Evolutionary conservation across 164 flowering plant species (phyloP).

Genomic region (Annona squamosa): DNA sequence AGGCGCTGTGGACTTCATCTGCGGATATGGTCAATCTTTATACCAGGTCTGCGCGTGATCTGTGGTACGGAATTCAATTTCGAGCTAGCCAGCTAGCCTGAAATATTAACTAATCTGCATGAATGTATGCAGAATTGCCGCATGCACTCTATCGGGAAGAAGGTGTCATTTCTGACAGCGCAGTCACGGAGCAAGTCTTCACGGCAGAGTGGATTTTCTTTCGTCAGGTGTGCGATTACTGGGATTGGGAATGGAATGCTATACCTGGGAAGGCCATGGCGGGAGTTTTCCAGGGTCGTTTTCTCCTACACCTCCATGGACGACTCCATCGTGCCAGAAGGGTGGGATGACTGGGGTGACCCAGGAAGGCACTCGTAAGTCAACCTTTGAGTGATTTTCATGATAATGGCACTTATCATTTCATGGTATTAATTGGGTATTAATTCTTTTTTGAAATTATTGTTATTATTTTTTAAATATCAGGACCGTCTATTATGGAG

Average conservation of each 20-base stretch:
- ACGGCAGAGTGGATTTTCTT: conserved; percentile 59
- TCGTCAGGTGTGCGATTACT: conserved; percentile 42
- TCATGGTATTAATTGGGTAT: too few species aligned
- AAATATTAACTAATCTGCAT: background rate
- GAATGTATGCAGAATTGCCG: conserved; percentile 40
- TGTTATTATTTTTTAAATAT: too few species aligned
- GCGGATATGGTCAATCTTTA: conserved; percentile 59
- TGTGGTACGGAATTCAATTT: background rate
- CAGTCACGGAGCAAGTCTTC: conserved; percentile 43
- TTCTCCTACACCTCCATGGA: conserved; percentile 70
- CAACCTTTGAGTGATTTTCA: background rate
- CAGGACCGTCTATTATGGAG: conserved; percentile 67
- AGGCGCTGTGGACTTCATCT: conserved; percentile 79
- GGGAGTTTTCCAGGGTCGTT: conserved; percentile 60
- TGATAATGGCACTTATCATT: too few species aligned
- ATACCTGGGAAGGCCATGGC: conserved; percentile 83
- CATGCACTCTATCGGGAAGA: conserved; percentile 54
- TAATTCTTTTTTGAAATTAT: too few species aligned
- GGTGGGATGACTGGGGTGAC: conserved; percentile 71
- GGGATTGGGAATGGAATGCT: conserved; percentile 60
- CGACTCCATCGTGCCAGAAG: conserved; percentile 47
- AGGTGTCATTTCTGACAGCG: conserved; percentile 57
- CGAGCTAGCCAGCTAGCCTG: background rate
- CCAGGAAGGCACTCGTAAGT: background rate
- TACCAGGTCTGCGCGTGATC: conserved; percentile 37